Evolutionary conservation across 352 stramenopile genomes (phyloP), one percentile per base, ranked within the genome.

Genomic region (Phytophthora ramorum): DNA sequence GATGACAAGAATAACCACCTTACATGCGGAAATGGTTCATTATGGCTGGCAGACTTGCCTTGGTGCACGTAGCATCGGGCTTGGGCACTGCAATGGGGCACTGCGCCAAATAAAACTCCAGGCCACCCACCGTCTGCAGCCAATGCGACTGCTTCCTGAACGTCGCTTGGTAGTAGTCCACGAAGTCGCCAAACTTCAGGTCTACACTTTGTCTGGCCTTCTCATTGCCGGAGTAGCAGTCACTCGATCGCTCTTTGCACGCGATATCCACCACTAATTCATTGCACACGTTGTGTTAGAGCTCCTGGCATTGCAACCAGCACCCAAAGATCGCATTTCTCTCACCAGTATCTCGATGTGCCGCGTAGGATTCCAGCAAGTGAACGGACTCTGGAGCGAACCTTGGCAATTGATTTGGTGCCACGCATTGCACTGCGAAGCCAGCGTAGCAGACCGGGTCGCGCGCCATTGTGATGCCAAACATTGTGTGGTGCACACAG

Each of bases 81-180:
- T 80, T 79, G 19, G 47, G 54, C 6, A 91, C 76, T 40, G 74
- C 85, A 44, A 94, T 90, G 14, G 88, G 84, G 40, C 84, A 95
- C 51, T 96, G 88, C 24, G 84, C 91, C 19, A 96, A 58, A 48
- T 93, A 95, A 69, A 96, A 93, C 32, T 94, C 75, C 4, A 96
- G 69, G n/a, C 83, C 80, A 34, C 87, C 78, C 16, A 93, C 78
- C 13, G 72, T 73, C 9, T 75, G 63, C n/a, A 96, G 66, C 88
- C 88, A 96, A 66, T 96, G 88, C 9, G 54, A 14, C 20, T 71
- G 48, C 2, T 66, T 76, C 1, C 19, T 65, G 32, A 75, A 79
- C 10, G 68, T 24, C 13, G 86, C 81, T 44, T 80, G 66, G 46
- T 88, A 96, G 48, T 90, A 90, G 30, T 78, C 82, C 13, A 96